Conservation (phyloP, 2,329 filamentous ascomycete genomes). For the Pyrenochaeta sp. region DNA sequence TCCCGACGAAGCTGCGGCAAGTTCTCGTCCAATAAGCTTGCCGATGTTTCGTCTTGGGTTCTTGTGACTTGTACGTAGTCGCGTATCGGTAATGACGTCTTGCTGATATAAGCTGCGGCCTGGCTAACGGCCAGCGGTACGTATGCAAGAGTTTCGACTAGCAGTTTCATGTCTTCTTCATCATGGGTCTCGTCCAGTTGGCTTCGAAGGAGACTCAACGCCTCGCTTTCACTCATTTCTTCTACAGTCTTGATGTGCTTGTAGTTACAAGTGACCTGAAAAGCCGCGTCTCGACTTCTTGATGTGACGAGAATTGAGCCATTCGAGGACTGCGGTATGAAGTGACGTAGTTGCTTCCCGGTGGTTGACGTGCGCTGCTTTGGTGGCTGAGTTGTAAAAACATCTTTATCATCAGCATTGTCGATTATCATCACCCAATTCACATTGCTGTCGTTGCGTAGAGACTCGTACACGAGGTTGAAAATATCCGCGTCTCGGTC, state of each 20-base stretch:
- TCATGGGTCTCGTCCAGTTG: slow-evolving; percentile 11
- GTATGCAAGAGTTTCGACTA: slow-evolving; percentile 27
- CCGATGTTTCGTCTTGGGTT: too few species aligned
- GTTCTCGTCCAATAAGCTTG: slow-evolving; percentile 21
- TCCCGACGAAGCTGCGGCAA: slow-evolving; percentile 29
- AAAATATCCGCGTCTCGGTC: slow-evolving; percentile 20
- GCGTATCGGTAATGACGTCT: too few species aligned
- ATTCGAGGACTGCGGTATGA: too few species aligned
- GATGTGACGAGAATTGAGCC: slow-evolving; percentile 26
- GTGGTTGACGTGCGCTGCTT: too few species aligned
- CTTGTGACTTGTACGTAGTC: too few species aligned
- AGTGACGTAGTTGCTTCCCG: too few species aligned
- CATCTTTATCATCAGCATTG: slow-evolving; percentile 33
- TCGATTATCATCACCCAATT: slow-evolving; percentile 32
- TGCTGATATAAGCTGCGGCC: slow-evolving; percentile 38
- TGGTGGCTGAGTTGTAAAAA: too few species aligned
- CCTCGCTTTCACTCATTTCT: slow-evolving; percentile 24
- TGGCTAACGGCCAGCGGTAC: slow-evolving; percentile 21
- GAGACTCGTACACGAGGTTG: slow-evolving; percentile 19
- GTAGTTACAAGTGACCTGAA: slow-evolving; percentile 23
- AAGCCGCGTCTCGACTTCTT: slow-evolving; percentile 20
- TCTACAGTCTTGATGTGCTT: too few species aligned
- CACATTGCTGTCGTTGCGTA: slow-evolving; percentile 18
- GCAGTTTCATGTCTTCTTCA: slow-evolving; percentile 1
- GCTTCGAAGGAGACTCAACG: slow-evolving; percentile 15